Conservation (phyloP, 2,329 filamentous ascomycete genomes). For the Pseudogymnoascus destructans region DNA sequence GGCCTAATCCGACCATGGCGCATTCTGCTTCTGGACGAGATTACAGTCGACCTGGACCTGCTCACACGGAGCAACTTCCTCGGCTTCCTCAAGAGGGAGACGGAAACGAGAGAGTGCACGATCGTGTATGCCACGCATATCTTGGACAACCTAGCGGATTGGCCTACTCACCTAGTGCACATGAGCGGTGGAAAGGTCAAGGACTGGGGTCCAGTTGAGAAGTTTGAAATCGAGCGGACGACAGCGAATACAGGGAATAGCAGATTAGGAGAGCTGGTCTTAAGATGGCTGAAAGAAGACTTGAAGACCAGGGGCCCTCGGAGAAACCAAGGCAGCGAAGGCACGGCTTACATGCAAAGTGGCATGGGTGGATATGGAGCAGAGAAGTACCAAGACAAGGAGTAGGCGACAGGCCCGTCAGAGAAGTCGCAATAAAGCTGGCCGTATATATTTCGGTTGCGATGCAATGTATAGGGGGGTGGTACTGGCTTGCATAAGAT, state of each 20-base stretch:
- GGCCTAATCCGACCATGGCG: constrained; percentile 84
- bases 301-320: constrained; percentile 66
- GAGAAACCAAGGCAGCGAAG: constrained; percentile 27
- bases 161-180: constrained; percentile 92
- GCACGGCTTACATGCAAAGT: constrained; percentile 38
- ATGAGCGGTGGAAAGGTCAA: constrained; percentile 85
- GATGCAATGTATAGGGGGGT: constrained; percentile 12
- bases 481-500: constrained; percentile 1
- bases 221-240: constrained; percentile 41
- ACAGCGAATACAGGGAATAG: constrained; percentile 53
- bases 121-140: constrained; percentile 98
- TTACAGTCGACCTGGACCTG: constrained; percentile 91
- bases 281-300: constrained; percentile 77
- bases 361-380: constrained; percentile 52
- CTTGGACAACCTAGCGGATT: constrained; percentile 82
- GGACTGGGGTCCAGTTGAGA: constrained; percentile 66
- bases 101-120: constrained; percentile 67
- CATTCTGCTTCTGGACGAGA: constrained; percentile 84
- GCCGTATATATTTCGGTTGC: background rate
- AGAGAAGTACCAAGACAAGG: constrained; percentile 31
- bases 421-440: background rate
- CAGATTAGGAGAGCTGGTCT: constrained; percentile 71
- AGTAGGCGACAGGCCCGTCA: background rate
- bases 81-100: constrained; percentile 74
- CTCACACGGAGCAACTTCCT: constrained; percentile 76